Evolutionary conservation across 1,139 yeast genomes (phyloP), one percentile per base, ranked within the genome.

Genomic region (Diutina sp.): DNA sequence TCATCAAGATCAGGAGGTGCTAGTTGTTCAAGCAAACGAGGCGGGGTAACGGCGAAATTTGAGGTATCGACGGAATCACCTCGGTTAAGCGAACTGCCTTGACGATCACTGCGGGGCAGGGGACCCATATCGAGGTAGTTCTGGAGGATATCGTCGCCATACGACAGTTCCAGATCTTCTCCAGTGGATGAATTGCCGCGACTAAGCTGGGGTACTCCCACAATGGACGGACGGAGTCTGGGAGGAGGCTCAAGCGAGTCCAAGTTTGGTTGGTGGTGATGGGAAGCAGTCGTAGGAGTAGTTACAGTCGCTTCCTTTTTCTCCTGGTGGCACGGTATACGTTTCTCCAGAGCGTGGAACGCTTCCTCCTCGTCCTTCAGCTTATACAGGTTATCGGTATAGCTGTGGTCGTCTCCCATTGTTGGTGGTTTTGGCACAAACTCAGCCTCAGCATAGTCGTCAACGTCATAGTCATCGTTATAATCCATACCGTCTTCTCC

Each of bases 41-140:
- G 46, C 2, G 46, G 25, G 16, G 46, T 18, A 6, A n/a, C 46
- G 46, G 18, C 46, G 16, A 18, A n/a, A 21, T 44, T 18, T 12
- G 21, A 4, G 8, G 25, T 18, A n/a, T 44, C 46, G 5, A 18
- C 21, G 25, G 46, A n/a, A 9, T n/a, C 46, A 7, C 30, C 50
- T 1, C 30, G 30, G 14, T 46, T 14, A 6, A 14, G 50, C 4
- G 25, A 21, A 21, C 28, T 38, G 12, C 21, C 25, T 12, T n/a
- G 28, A 4, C 9, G 18, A 12, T 50, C 53, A 16, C 41, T 50
- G 28, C 41, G 32, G 3, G 53, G 53, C 53, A 50, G 53, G 4
- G 32, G 32, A 7, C 53, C 32, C 53, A 50, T 50, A 18, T 50
- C 53, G 28, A 50, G 53, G 21, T 50, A 50, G 35, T 50, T 50